Evolutionary conservation across 345 rosid species (phyloP), one percentile per base, ranked within the genome.

Genomic region (Leavenworthia alabamica): DNA sequence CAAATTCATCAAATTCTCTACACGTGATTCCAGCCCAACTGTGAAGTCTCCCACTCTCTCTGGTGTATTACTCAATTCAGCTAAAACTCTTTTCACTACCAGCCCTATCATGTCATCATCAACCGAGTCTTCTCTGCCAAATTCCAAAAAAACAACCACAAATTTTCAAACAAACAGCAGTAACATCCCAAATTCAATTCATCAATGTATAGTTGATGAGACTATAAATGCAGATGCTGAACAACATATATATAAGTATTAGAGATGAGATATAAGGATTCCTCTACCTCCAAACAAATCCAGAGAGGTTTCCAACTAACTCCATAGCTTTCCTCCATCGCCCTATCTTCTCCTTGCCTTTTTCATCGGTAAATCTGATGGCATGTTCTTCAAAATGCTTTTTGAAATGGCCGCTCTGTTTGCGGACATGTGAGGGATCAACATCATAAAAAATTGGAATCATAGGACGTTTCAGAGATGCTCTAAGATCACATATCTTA

Each of bases 371-470:
- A 41, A 72, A 74, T 45, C 65, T 74, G 20, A 42, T 15, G 2
- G 43, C 28, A 37, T 68, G 81, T 1, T 4, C 3, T 17, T 40
- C 13, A 55, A 84, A 82, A 37, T 66, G 73, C n/a, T 47, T 1
- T 7, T 22, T 56, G 37, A 85, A 75, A 40, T 76, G 75, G 2
- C 68, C 69, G 13, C 6, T 50, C 35, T 77, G 86, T 22, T 70
- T 50, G 39, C 84, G 77, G 0, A 83, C 80, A 56, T 83, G 12
- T 0, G 83, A 81, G 1, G 84, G 86, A 5, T 83, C 63, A 24
- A 83, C 86, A 8, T 6, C 0, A 16, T 72, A 79, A 48, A 83
- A 83, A 31, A 84, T 78, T 0, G 84, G 89, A 5, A 84, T 40
- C 14, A 80, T 62, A 41, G 75, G 62, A 9, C 81, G 76, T 4